Base-by-base conservation (phyloP, 2,329 filamentous ascomycete species). In the Pseudonectria buxi region DNA sequence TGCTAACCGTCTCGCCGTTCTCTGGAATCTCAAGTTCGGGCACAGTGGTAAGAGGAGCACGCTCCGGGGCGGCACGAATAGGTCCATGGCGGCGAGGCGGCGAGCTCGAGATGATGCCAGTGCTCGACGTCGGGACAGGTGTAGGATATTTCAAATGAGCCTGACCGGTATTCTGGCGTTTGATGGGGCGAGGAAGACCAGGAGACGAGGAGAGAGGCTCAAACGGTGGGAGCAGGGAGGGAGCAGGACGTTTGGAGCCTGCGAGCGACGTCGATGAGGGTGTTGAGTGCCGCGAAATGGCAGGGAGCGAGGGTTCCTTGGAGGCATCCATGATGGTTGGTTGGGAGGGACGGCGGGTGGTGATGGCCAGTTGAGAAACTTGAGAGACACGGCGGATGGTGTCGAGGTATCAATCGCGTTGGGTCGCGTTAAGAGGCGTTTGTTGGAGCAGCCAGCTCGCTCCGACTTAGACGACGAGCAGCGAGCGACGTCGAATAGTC, bases 51-150 rank as follows among this genome's bases (percentile, higher is more conserved):
- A 98, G 74, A 27, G 92, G 92, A 50, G 78, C 78, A 54, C 92
- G 83, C 52, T 94, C 88, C 3, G 85, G 83, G 38, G 79, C 65
- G 36, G 70, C 65, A 52, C 83, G 78, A 49, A 51, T 61, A 15
- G 74, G 69, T 38, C 54, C 43, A 58, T 65, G 51, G 61, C 64
- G 53, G 59, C 72, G 49, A 39, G 84, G 81, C 31, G 89, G 89
- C 37, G 89, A 94, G 31, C 87, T 94, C 26, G 86, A 87, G 48
- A 95, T 69, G 51, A 95, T 86, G 53, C 86, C 86, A 30, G 90
- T 95, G 48, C 87, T 94, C 4, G 92, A 96, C 4, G 90, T 95
- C 14, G 90, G 89, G 42, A 94, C 76, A 2, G 92, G 92, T 3
- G 92, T 96, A 28, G 92, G 92, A 65, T 96, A 96, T 55, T 83